Percentiles rank a stretch among this genome's conserved stretches.
phyloP scores from a whole-genome alignment of 495 filamentous ascomycete species.

The Jackrogersella multiformis region DNA sequence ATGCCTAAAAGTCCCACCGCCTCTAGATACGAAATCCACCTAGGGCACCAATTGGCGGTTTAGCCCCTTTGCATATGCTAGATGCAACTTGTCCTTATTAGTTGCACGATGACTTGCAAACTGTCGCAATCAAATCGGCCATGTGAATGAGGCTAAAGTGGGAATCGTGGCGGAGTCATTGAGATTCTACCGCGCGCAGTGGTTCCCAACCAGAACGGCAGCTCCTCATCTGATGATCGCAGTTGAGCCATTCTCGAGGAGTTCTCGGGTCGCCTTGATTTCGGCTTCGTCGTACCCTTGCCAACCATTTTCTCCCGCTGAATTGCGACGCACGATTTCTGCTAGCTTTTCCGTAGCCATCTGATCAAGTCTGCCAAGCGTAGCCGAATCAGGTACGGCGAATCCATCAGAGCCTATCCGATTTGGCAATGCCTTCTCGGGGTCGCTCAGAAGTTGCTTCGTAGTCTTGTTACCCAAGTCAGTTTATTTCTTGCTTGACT shows the following conservation, averaged over 20 bases:
- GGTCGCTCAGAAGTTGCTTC: conserved; percentile 48
- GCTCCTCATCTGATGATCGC: conserved; percentile 46
- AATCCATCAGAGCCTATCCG: conserved; percentile 53
- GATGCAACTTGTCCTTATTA: conserved; percentile 26
- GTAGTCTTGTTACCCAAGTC: conserved; percentile 50
- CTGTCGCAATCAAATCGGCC: conserved; percentile 16
- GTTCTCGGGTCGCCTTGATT: conserved; percentile 76
- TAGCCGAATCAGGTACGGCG: conserved; percentile 57
- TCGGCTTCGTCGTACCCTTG: conserved; percentile 77
- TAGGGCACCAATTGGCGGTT: conserved; percentile 31
- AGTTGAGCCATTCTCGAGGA: conserved; percentile 63
- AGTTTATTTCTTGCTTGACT: conserved; percentile 1
- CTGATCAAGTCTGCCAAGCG: conserved; percentile 73
- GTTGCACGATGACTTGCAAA: conserved; percentile 28
- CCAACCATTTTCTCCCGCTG: conserved; percentile 70
- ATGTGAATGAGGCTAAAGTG: conserved; percentile 26
- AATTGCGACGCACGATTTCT: conserved; percentile 74
- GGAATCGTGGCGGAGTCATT: conserved; percentile 16
- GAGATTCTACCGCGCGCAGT: conserved; percentile 6
- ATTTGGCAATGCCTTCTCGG: conserved; percentile 44
- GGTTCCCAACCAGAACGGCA: conserved; percentile 7
- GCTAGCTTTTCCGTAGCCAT: conserved; percentile 76
- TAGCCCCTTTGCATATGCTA: conserved; percentile 28
- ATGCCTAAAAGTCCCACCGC: conserved; percentile 46
- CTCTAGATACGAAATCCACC: conserved; percentile 34